A percentile compares a stretch with the other conserved stretches of the same genome.
phyloP scores from a whole-genome alignment of 495 filamentous ascomycete species.

The Darksidea phi region DNA sequence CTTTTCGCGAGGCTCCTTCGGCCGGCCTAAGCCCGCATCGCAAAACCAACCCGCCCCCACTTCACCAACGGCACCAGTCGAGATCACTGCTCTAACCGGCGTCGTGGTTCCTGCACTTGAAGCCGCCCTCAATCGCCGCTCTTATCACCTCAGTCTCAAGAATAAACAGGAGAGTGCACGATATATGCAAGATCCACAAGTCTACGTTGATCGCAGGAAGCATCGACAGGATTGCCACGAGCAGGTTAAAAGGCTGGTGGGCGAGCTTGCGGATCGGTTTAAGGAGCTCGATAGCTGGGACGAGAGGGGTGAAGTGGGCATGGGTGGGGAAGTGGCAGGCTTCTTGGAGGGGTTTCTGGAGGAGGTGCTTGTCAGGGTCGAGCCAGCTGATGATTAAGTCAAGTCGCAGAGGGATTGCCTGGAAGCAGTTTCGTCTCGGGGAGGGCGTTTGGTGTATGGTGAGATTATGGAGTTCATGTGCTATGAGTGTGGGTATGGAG shows the following conservation, averaged over 20 bases:
- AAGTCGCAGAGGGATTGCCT: too few species aligned
- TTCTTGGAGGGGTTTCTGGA: conserved; percentile 91
- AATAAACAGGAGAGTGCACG: conserved; percentile 9
- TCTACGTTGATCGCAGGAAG: conserved; percentile 16
- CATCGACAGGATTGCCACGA: conserved; percentile 73
- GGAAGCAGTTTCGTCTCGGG: too few species aligned
- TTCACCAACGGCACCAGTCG: conserved; percentile 36
- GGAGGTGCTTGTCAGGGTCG: conserved; percentile 89
- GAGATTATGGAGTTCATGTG: too few species aligned
- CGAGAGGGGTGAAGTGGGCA: conserved; percentile 75
- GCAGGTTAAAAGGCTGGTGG: conserved; percentile 72
- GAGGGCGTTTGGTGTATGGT: too few species aligned
- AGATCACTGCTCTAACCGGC: conserved; percentile 66
- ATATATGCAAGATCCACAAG: conserved; percentile 3
- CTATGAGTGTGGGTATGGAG: too few species aligned
- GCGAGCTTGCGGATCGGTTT: conserved; percentile 73
- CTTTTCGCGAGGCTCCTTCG: conserved; percentile 10
- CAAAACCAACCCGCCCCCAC: conserved; percentile 19
- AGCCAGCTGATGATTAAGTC: conserved; percentile 66
- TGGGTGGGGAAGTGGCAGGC: conserved; percentile 82
- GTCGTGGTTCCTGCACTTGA: conserved; percentile 90
- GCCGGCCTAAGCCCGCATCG: conserved; percentile 11
- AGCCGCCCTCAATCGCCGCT: conserved; percentile 78
- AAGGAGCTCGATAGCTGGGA: conserved; percentile 86
- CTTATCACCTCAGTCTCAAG: conserved; percentile 43